Evolutionary conservation across 768 basidiomycete species (phyloP).

Genomic region (Tylopilus felleus): DNA sequence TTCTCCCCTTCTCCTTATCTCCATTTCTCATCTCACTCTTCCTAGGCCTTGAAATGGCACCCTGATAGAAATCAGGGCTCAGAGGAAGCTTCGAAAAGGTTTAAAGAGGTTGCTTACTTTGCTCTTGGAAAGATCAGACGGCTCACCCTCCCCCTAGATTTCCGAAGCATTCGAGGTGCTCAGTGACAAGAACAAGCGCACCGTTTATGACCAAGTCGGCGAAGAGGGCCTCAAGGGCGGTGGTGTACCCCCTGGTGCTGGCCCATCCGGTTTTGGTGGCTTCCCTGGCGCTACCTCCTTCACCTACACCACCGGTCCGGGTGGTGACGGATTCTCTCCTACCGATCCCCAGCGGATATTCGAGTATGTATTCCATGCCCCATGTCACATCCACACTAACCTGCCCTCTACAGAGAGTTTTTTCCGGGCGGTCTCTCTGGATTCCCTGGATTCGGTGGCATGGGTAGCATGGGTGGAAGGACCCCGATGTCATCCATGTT

Average conservation of each 20-base stretch:
- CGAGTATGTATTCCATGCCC: conserved; percentile 51
- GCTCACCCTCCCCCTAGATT: conserved; percentile 45
- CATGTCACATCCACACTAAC: conserved; percentile 4
- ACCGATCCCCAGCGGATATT: conserved; percentile 86
- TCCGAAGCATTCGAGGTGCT: conserved; percentile 97
- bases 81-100: conserved; percentile 83
- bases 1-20: not conserved
- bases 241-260: conserved; percentile 51
- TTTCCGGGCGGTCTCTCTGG: conserved; percentile 40
- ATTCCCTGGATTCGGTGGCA: conserved; percentile 29
- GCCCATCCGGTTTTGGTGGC: conserved; percentile 39
- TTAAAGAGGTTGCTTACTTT: conserved; percentile 69
- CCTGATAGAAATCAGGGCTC: conserved; percentile 87
- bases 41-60: conserved; percentile 88
- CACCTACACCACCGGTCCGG: conserved; percentile 51
- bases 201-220: conserved; percentile 89
- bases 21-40: not conserved
- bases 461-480: conserved; percentile 26
- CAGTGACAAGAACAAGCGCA: conserved; percentile 79
- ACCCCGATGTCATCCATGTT: conserved; percentile 32
- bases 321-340: conserved; percentile 57
- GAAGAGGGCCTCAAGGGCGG: conserved; percentile 90
- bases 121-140: too few relatives aligned
- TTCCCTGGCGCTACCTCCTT: conserved; percentile 54
- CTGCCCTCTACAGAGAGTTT: conserved; percentile 45